Conservation (phyloP, 306 rosid species). For the Fragaria iinumae region DNA sequence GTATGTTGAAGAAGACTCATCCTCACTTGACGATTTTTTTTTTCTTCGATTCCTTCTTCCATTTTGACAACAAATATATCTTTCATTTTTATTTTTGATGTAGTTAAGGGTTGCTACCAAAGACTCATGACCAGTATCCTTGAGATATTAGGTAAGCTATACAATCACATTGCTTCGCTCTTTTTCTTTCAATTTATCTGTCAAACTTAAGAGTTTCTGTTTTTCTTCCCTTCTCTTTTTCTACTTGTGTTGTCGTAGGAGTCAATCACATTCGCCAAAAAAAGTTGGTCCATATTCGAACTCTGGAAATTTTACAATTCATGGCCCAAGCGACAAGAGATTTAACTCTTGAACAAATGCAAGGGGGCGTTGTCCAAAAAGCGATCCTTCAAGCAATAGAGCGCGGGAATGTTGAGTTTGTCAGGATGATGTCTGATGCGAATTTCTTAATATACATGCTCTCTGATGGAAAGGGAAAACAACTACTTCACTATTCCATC, state of each 20-base stretch:
- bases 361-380: neutral
- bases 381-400: neutral
- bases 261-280: neutral
- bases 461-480: neutral
- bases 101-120: neutral
- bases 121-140: neutral
- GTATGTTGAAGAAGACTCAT: no score
- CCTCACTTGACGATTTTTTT: no score
- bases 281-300: neutral
- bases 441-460: neutral
- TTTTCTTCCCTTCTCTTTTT: no score
- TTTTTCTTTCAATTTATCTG: no score
- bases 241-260: neutral
- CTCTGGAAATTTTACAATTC: neutral
- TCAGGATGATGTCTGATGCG: neutral
- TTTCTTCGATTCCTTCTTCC: no score
- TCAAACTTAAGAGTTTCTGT: no score
- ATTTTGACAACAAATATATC: no score
- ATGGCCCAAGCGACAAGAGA: neutral
- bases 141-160: neutral
- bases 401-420: neutral
- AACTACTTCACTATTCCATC: neutral
- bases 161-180: no score
- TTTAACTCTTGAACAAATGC: neutral
- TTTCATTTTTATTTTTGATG: no score